phyloP scores from a whole-genome alignment of 345 rosid genomes.

The Lumnitzera racemosa region DNA sequence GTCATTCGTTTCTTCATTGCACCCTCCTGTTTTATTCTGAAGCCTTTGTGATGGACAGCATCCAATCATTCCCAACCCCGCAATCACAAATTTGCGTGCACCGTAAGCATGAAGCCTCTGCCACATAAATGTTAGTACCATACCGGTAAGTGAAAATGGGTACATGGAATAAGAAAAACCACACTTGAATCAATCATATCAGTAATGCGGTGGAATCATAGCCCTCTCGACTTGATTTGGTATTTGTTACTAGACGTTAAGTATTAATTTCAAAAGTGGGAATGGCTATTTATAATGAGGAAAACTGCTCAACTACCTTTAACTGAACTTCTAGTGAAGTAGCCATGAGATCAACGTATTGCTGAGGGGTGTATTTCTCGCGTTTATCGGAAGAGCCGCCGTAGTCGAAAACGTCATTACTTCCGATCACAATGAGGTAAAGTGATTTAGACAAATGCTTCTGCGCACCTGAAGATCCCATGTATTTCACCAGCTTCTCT shows the following conservation, averaged over 20 bases:
- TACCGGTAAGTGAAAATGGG: background rate
- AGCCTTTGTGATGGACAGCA: slow-evolving; percentile 46
- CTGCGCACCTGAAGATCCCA: slow-evolving; percentile 11
- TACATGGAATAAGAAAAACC: background rate
- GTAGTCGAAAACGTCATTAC: slow-evolving; percentile 21
- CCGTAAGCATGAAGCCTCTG: slow-evolving; percentile 38
- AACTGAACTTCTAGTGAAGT: slow-evolving; percentile 9
- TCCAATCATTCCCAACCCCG: slow-evolving; percentile 46
- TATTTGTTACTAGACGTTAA: background rate
- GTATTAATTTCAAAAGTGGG: background rate
- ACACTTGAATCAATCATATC: too few relatives aligned
- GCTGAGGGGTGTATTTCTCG: slow-evolving; percentile 10
- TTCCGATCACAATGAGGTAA: slow-evolving; percentile 13
- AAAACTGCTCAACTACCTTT: slow-evolving; percentile 7
- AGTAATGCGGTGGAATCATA: too few relatives aligned
- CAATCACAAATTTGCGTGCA: slow-evolving; percentile 44
- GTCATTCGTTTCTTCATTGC: slow-evolving; percentile 34
- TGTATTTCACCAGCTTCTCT: slow-evolving; percentile 2
- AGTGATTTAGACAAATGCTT: slow-evolving; percentile 11
- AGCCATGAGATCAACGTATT: slow-evolving; percentile 12
- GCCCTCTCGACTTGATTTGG: background rate
- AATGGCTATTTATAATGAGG: background rate
- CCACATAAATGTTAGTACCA: background rate
- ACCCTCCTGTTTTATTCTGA: slow-evolving; percentile 29
- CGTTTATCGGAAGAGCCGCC: slow-evolving; percentile 4